Evolutionary conservation across 1,284 basidiomycete genomes (phyloP).

Genomic region (Tilletiopsis washingtonensis): DNA sequence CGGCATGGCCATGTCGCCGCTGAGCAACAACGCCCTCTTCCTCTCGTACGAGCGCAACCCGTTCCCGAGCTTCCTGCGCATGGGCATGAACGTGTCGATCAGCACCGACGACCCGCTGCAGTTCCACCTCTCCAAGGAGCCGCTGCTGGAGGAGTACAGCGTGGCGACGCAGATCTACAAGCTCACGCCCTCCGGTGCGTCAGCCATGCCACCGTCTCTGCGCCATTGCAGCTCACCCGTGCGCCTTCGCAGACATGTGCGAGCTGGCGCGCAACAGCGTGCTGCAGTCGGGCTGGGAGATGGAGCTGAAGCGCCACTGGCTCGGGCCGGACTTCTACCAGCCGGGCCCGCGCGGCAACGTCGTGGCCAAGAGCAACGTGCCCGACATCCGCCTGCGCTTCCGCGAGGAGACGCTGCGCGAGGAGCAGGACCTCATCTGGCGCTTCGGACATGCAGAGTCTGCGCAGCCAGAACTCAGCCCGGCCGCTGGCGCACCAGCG

Average conservation of each 20-base stretch:
- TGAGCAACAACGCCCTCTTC: constrained; percentile 96
- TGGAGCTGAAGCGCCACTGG: constrained; percentile 96
- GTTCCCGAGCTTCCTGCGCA: constrained; percentile 91
- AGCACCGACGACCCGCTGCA: constrained; percentile 82
- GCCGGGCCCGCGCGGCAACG: constrained; percentile 42
- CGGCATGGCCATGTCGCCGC: constrained; percentile 82
- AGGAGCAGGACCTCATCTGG: constrained; percentile 55
- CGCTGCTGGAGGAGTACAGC: constrained; percentile 90
- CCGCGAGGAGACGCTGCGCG: constrained; percentile 77
- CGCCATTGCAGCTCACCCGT: background rate
- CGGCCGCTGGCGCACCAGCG: too few relatives aligned
- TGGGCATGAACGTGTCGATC: constrained; percentile 89
- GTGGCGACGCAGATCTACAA: constrained; percentile 66
- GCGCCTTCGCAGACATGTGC: constrained; percentile 53
- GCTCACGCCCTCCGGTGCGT: constrained; percentile 29
- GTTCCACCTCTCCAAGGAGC: constrained; percentile 56
- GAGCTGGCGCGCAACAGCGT: constrained; percentile 95
- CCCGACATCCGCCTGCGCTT: constrained; percentile 81
- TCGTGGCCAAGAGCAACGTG: constrained; percentile 65
- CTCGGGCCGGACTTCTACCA: constrained; percentile 68
- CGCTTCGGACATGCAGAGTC: constrained; percentile 2
- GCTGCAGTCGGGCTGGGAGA: constrained; percentile 94
- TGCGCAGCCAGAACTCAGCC: too few relatives aligned
- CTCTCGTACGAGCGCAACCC: constrained; percentile 95
- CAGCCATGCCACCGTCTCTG: background rate